Conservation (phyloP, 345 rosid species). For the Ricinus communis region DNA sequence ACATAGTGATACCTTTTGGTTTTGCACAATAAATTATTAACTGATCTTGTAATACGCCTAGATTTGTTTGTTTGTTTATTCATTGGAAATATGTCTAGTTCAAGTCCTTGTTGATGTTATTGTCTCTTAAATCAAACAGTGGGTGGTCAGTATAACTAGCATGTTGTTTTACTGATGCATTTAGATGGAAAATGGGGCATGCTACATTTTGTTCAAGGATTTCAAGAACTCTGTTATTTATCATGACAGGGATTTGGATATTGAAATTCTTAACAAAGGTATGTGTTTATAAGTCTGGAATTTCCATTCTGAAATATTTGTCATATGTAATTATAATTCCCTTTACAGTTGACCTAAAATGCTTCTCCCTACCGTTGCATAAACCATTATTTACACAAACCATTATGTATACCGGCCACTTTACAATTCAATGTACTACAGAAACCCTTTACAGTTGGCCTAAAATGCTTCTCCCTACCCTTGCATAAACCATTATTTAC, state of each 20-base stretch:
- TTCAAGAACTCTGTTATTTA: conserved; percentile 51
- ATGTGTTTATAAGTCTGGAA: background rate
- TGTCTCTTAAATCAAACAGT: conserved; percentile 3
- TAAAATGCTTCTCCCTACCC: too few species aligned
- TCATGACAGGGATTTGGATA: conserved; percentile 51
- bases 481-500: background rate
- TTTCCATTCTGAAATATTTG: background rate
- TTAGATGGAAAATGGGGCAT: conserved; percentile 51
- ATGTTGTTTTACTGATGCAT: conserved; percentile 17
- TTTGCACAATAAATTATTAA: background rate
- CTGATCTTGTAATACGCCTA: background rate
- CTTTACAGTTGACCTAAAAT: background rate
- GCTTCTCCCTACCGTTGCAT: too few species aligned
- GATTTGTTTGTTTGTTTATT: background rate
- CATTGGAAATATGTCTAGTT: background rate
- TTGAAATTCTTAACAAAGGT: conserved; percentile 66
- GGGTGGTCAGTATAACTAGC: conserved; percentile 8
- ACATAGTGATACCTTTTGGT: background rate
- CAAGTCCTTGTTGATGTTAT: background rate
- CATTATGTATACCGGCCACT: background rate
- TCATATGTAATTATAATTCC: background rate
- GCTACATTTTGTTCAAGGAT: conserved; percentile 59
- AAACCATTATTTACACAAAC: background rate
- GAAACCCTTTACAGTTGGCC: too few species aligned
- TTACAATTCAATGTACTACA: background rate